These are phyloP conservation scores for Xylariaceae sp. DNA, from an alignment of 2,329 filamentous ascomycete species.

Conservation along the genomic window DNA sequence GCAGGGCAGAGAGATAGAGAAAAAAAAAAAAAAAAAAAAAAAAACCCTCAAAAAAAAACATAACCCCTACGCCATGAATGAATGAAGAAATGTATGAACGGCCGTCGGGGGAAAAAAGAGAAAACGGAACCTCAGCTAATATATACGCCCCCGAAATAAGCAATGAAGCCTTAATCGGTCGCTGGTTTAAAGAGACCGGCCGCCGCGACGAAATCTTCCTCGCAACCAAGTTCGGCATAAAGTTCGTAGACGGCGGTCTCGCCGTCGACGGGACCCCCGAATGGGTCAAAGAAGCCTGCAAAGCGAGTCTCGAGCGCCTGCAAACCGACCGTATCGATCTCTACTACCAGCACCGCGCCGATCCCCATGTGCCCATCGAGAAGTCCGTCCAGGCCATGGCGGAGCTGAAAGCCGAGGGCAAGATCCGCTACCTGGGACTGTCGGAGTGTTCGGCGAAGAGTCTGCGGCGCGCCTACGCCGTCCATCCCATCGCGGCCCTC, in stretches of 20 bases:
- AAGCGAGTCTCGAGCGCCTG: slow-evolving; percentile 39
- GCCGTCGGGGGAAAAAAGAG: too few species aligned
- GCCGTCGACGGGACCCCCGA: slow-evolving; percentile 22
- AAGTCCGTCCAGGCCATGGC: slow-evolving; percentile 45
- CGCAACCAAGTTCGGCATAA: slow-evolving; percentile 48
- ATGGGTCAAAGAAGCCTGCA: slow-evolving; percentile 28
- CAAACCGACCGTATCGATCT: slow-evolving; percentile 48
- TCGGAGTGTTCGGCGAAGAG: slow-evolving; percentile 42
- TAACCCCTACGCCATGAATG: too few species aligned
- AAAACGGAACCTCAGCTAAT: neutral
- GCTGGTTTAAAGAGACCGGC: slow-evolving; percentile 38
- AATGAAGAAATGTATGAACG: too few species aligned
- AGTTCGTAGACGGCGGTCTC: slow-evolving; percentile 19
- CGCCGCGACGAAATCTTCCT: slow-evolving; percentile 45
- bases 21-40: too few species aligned
- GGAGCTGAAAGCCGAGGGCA: slow-evolving; percentile 43
- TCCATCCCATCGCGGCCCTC: slow-evolving; percentile 44
- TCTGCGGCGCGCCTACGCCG: slow-evolving; percentile 42
- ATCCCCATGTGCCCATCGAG: slow-evolving; percentile 40
- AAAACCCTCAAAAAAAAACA: too few species aligned
- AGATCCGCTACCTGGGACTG: slow-evolving; percentile 47
- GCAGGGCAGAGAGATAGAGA: too few species aligned
- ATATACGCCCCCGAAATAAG: neutral
- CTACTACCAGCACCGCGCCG: slow-evolving; percentile 47
- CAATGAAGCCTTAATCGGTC: slow-evolving; percentile 40